Evolutionary conservation across 83 land plant species (phyloP).

Genomic region (Isoetes engelmannii): DNA sequence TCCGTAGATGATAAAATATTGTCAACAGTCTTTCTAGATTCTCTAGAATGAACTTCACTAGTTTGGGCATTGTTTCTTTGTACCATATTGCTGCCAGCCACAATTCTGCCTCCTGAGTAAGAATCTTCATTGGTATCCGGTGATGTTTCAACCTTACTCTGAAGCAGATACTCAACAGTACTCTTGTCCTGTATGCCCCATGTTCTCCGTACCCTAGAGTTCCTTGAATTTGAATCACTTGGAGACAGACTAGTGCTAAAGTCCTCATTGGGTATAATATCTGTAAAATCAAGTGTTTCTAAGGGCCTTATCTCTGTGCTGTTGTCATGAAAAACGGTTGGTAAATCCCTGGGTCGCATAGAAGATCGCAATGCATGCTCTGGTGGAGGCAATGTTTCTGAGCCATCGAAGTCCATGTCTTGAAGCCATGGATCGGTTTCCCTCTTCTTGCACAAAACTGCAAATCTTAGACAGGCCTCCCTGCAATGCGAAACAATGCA

Average conservation of each 20-base stretch:
- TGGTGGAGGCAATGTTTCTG: slow-evolving; percentile 17
- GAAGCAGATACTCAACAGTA: neutral
- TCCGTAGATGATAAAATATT: neutral
- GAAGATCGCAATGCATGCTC: too few species aligned
- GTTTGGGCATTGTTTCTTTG: neutral
- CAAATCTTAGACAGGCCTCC: slow-evolving; percentile 72
- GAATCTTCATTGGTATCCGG: too few species aligned
- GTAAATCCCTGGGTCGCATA: too few species aligned
- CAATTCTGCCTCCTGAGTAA: neutral
- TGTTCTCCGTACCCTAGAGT: neutral
- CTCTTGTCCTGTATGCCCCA: neutral
- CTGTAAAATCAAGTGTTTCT: too few species aligned
- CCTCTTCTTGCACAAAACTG: slow-evolving; percentile 67
- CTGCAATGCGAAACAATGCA: slow-evolving; percentile 28
- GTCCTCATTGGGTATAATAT: too few species aligned
- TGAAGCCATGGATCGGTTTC: slow-evolving; percentile 85
- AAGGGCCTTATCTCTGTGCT: too few species aligned
- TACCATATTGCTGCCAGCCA: neutral
- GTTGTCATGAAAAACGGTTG: too few species aligned
- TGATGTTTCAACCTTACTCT: neutral
- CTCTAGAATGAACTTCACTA: neutral
- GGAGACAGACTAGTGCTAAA: too few species aligned
- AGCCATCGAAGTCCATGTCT: slow-evolving; percentile 63
- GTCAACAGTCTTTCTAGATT: neutral
- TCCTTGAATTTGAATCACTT: too few species aligned